Evolutionary conservation across 495 filamentous ascomycete genomes (phyloP).

Genomic region (Talaromyces trachyspermus): DNA sequence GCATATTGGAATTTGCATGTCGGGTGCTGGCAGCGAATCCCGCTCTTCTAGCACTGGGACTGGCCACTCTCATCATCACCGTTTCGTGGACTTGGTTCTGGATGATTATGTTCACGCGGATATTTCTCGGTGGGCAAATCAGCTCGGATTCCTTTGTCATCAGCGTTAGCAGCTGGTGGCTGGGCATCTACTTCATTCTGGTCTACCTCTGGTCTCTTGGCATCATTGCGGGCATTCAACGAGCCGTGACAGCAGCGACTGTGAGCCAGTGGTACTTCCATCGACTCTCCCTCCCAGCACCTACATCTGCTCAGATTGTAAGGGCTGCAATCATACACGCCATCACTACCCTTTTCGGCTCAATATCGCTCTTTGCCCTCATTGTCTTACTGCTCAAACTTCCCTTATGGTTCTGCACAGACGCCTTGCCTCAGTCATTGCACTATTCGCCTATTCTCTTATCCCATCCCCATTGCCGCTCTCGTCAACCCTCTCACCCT

Average conservation of each 20-base stretch:
- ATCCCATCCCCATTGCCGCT: slow-evolving; percentile 77
- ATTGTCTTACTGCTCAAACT: slow-evolving; percentile 74
- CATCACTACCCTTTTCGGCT: slow-evolving; percentile 81
- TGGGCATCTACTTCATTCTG: slow-evolving; percentile 80
- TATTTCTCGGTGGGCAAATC: slow-evolving; percentile 83
- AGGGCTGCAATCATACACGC: slow-evolving; percentile 75
- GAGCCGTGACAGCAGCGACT: slow-evolving; percentile 85
- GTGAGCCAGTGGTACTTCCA: slow-evolving; percentile 99
- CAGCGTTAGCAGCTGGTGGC: slow-evolving; percentile 81
- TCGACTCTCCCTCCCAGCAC: slow-evolving; percentile 69
- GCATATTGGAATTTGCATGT: slow-evolving; percentile 84
- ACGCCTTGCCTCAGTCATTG: slow-evolving; percentile 56
- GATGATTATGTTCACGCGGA: slow-evolving; percentile 92
- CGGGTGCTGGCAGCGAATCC: slow-evolving; percentile 81
- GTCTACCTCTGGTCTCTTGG: slow-evolving; percentile 94
- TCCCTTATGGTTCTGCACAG: slow-evolving; percentile 79
- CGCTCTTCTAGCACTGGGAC: slow-evolving; percentile 71
- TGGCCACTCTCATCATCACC: slow-evolving; percentile 65
- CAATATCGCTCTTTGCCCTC: slow-evolving; percentile 78
- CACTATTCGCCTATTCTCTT: slow-evolving; percentile 61
- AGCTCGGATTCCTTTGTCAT: slow-evolving; percentile 64
- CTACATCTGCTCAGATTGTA: slow-evolving; percentile 70
- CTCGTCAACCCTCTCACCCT: slow-evolving; percentile 86
- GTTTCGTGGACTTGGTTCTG: slow-evolving; percentile 91
- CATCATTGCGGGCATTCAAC: slow-evolving; percentile 77